phyloP scores from a whole-genome alignment of 495 filamentous ascomycete species.

The Lasiosphaeria ovina region DNA sequence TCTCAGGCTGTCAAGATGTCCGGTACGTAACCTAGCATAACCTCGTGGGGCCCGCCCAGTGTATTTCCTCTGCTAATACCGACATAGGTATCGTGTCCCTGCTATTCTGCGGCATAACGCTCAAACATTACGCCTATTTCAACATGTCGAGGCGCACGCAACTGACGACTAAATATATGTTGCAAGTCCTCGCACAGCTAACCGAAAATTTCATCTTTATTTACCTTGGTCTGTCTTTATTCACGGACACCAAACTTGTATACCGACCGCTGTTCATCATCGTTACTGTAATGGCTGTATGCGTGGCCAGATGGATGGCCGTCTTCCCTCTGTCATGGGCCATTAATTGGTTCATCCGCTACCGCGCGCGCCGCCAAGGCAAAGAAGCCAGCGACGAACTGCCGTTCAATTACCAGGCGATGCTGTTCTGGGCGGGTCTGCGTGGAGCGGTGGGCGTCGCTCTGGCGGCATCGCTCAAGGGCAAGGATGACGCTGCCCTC shows the following conservation, averaged over 20 bases:
- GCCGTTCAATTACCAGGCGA: slow-evolving; percentile 88
- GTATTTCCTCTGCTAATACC: slow-evolving; percentile 15
- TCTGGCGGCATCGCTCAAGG: slow-evolving; percentile 82
- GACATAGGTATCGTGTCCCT: slow-evolving; percentile 89
- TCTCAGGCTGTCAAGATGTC: slow-evolving; percentile 92
- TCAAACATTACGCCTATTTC: slow-evolving; percentile 99
- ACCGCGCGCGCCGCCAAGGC: slow-evolving; percentile 77
- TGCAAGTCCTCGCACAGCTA: slow-evolving; percentile 89
- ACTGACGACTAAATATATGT: slow-evolving; percentile 96
- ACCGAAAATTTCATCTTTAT: slow-evolving; percentile 99
- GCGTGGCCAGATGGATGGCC: slow-evolving; percentile 83
- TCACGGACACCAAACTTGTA: slow-evolving; percentile 80
- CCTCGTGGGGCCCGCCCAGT: background rate
- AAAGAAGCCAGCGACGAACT: slow-evolving; percentile 80
- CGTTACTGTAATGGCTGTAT: slow-evolving; percentile 86
- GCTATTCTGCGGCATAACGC: slow-evolving; percentile 94
- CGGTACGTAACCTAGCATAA: slow-evolving; percentile 54
- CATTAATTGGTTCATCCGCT: slow-evolving; percentile 93
- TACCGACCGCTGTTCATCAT: slow-evolving; percentile 97
- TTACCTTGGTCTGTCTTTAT: slow-evolving; percentile 90
- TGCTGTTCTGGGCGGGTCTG: slow-evolving; percentile 98
- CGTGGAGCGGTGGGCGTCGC: slow-evolving; percentile 96
- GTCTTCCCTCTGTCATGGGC: slow-evolving; percentile 88
- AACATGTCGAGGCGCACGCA: slow-evolving; percentile 99
- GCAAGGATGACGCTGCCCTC: slow-evolving; percentile 72